Conservation (phyloP, 2,329 filamentous ascomycete species). For the Arthroderma uncinatum region DNA sequence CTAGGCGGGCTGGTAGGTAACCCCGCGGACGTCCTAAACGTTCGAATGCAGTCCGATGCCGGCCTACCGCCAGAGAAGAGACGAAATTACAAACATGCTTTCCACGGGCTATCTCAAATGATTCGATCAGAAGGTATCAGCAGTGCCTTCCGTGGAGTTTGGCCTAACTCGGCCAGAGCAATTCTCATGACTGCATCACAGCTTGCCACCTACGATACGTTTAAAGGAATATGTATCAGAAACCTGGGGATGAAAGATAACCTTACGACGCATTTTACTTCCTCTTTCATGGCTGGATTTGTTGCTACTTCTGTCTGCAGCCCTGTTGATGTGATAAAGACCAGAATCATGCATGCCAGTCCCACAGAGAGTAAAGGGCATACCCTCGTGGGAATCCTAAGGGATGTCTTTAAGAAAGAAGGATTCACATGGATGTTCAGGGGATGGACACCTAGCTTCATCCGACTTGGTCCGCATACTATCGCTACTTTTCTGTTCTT, state of each 20-base stretch:
- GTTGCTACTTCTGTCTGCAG: constrained; percentile 57
- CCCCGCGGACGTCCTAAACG: constrained; percentile 90
- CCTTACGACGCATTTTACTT: constrained; percentile 50
- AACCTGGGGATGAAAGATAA: constrained; percentile 44
- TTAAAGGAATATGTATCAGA: constrained; percentile 48
- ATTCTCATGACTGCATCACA: constrained; percentile 57
- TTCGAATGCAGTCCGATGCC: constrained; percentile 93
- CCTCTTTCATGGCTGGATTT: constrained; percentile 52
- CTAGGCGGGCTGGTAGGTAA: constrained; percentile 84
- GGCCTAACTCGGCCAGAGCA: constrained; percentile 51
- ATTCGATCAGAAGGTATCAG: constrained; percentile 66
- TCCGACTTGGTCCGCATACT: constrained; percentile 54
- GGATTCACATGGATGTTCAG: constrained; percentile 55
- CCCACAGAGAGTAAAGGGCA: constrained; percentile 32
- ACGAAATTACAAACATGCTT: constrained; percentile 78
- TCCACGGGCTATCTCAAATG: constrained; percentile 81
- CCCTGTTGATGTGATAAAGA: constrained; percentile 57
- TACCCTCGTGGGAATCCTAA: constrained; percentile 39
- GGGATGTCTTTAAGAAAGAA: constrained; percentile 45
- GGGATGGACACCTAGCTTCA: constrained; percentile 57
- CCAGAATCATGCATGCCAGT: constrained; percentile 50
- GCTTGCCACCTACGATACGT: constrained; percentile 52
- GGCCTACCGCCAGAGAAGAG: constrained; percentile 61
- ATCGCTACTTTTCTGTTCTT: constrained; percentile 56
- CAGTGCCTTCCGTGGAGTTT: constrained; percentile 67